Conservation (phyloP, 441 rosid genomes). For the Breynia disticha region DNA sequence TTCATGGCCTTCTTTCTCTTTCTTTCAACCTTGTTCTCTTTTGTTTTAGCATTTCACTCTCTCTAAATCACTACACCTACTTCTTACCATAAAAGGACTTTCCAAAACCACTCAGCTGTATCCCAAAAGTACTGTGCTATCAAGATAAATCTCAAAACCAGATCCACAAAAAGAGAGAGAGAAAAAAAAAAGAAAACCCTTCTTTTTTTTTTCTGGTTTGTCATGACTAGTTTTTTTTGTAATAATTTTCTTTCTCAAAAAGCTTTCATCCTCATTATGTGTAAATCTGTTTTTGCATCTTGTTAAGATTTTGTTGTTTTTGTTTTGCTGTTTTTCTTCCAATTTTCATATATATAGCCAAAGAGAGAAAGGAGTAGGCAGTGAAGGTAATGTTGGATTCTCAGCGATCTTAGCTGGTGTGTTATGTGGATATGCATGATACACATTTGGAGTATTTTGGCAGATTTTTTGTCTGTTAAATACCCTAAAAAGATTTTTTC, state of each 20-base stretch:
- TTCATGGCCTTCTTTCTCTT: too few relatives aligned
- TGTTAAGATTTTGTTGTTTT: neutral
- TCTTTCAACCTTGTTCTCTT: neutral
- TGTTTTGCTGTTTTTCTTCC: neutral
- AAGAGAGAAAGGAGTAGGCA: neutral
- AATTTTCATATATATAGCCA: too few relatives aligned
- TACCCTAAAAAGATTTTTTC: neutral
- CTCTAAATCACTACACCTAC: constrained; percentile 12
- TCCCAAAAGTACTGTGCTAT: constrained; percentile 11
- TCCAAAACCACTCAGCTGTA: constrained; percentile 15
- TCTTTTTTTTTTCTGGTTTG: too few relatives aligned
- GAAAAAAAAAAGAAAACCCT: neutral
- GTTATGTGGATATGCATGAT: neutral
- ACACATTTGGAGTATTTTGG: neutral
- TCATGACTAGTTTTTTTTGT: too few relatives aligned
- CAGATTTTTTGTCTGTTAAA: neutral
- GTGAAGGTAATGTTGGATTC: neutral
- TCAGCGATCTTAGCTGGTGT: neutral
- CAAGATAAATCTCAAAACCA: constrained; percentile 17
- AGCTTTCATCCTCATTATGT: neutral
- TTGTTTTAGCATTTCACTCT: constrained; percentile 5
- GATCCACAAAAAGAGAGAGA: too few relatives aligned
- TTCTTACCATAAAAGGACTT: constrained; percentile 20
- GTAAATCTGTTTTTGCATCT: neutral
- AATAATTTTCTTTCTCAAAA: too few relatives aligned